Base-by-base conservation (phyloP, 2,329 filamentous ascomycete species). In the Aspergillus novoparasiticus region DNA sequence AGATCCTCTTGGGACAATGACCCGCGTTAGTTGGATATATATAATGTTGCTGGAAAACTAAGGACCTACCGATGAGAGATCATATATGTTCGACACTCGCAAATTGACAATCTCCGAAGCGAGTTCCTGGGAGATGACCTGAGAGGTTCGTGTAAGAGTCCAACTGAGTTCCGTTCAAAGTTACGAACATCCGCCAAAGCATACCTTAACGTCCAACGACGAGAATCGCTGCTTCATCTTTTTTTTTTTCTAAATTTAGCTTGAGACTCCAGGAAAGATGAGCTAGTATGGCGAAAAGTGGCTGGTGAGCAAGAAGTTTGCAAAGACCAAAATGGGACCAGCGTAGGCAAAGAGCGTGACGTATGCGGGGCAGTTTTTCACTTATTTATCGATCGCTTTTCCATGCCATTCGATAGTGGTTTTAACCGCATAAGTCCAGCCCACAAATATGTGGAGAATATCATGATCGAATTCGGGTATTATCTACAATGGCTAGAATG, bases 51-150 rank as follows among this genome's bases (percentile, higher is more conserved):
- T 46, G 50, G 28, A 30, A 12, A 10, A 41, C 21, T 9, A 34
- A 48, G 34, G 55, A 59, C 80, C 39, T 80, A 87, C 85, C 68
- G 93, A 93, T 66, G 93, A 96, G 64, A 99, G 87, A 78, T 99
- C 95, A 82, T 99, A 98, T 76, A 97, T 90, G 76, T 99, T 99
- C 66, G 92, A 88, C 57, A 98, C 86, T 67, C 95, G 91, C 66
- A 98, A 85, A 63, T 88, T 87, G 63, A 90, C 87, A 59, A 99
- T 85, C 68, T 85, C 87, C 66, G 86, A 83, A 64, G 93, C 90
- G 66, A 99, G 90, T 85, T 99, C 95, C 77, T 96, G 92, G 61
- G 93, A 91, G 75, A 98, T 96, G 79, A 96, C 93, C 92, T 96
- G 73, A 12, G 59, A n/a, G 32, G 65, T 50, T 59, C 34, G 50